These are phyloP conservation scores for Chenopodium quinoa DNA, from an alignment of 148 eudicot species.

Conservation along the genomic window DNA sequence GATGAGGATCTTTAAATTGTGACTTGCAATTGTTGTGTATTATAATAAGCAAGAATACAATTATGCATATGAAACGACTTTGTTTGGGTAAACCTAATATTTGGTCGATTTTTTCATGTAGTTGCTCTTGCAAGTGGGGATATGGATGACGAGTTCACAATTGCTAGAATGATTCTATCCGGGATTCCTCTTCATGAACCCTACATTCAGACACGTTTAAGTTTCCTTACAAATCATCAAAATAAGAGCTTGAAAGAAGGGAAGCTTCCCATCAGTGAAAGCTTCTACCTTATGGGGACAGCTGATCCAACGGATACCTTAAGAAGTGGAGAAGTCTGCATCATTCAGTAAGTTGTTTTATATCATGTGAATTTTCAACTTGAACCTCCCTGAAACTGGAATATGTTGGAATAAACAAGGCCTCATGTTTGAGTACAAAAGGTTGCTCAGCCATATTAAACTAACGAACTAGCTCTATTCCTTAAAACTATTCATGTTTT, in stretches of 20 bases:
- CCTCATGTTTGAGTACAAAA: background rate
- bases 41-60: background rate
- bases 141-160: slow-evolving; percentile 38
- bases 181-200: slow-evolving; percentile 71
- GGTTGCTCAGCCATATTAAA: background rate
- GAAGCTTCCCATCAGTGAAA: slow-evolving; percentile 44
- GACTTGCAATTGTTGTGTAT: background rate
- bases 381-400: background rate
- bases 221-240: slow-evolving; percentile 36
- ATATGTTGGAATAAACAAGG: background rate
- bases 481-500: background rate
- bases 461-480: background rate
- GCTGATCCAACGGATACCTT: slow-evolving; percentile 64
- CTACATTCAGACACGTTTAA: slow-evolving; percentile 41
- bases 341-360: slow-evolving; percentile 47
- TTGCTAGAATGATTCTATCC: slow-evolving; percentile 49
- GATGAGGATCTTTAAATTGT: background rate
- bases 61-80: background rate
- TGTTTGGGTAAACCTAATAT: background rate
- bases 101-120: slow-evolving; percentile 27
- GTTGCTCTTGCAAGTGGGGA: slow-evolving; percentile 42
- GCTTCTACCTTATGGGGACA: slow-evolving; percentile 62
- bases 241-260: slow-evolving; percentile 45
- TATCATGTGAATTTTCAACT: background rate
- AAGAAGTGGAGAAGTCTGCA: slow-evolving; percentile 54